These are phyloP conservation scores for Bonia amplexicaulis DNA, from an alignment of 176 grass and related monocot genomes.

Conservation along the genomic window DNA sequence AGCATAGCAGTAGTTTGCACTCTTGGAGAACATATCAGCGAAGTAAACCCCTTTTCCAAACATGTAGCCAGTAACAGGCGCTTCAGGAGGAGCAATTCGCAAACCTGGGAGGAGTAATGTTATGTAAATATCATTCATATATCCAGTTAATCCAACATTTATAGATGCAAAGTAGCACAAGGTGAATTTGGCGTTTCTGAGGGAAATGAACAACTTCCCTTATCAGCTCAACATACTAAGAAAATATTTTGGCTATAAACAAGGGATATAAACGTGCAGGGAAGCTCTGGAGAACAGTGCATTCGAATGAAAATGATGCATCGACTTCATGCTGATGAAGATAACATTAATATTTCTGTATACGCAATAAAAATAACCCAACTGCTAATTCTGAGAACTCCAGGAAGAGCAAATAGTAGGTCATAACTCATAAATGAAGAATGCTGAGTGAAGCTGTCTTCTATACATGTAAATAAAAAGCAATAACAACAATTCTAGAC, in stretches of 20 bases:
- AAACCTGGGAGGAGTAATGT: slow-evolving; percentile 50
- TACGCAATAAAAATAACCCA: neutral
- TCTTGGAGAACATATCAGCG: slow-evolving; percentile 98
- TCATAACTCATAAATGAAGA: neutral
- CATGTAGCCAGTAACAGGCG: slow-evolving; percentile 91
- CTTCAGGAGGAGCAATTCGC: slow-evolving; percentile 95
- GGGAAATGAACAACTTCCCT: neutral
- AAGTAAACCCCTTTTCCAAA: slow-evolving; percentile 95
- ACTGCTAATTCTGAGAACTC: neutral
- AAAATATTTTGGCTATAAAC: neutral
- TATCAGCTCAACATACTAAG: neutral
- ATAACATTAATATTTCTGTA: neutral
- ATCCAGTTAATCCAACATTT: slow-evolving; percentile 6
- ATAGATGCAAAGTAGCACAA: slow-evolving; percentile 7
- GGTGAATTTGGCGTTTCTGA: neutral
- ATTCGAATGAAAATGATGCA: slow-evolving; percentile 11
- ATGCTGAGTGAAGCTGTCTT: slow-evolving; percentile 5
- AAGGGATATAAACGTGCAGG: neutral
- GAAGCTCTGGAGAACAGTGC: neutral
- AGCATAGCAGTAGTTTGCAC: slow-evolving; percentile 90
- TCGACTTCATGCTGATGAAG: slow-evolving; percentile 6
- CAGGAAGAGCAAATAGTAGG: neutral
- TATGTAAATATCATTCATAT: neutral
- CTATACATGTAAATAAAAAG: slow-evolving; percentile 1
- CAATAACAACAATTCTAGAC: neutral